A percentile compares a stretch with the other conserved stretches of the same genome.
These are phyloP conservation scores for Carex parvula DNA, from an alignment of 176 grass and related monocot species.

Conservation along the genomic window DNA sequence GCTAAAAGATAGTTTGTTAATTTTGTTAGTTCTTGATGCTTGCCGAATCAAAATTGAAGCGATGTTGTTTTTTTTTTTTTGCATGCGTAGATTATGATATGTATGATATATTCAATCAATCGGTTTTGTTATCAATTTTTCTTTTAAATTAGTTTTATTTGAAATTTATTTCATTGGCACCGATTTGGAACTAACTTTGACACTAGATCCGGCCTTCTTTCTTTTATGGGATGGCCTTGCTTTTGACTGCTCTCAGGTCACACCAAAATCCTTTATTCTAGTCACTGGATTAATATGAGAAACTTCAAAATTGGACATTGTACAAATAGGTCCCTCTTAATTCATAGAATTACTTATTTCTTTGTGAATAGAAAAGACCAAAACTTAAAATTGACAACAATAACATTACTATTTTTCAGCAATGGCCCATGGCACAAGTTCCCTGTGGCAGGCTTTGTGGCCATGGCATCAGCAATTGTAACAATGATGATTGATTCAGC, in stretches of 20 bases:
- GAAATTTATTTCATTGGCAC: not conserved
- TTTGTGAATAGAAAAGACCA: not conserved
- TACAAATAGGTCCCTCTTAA: not conserved
- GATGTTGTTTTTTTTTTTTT: not conserved
- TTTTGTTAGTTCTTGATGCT: not conserved
- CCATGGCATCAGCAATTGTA: slow-evolving; percentile 65
- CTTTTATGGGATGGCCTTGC: not conserved
- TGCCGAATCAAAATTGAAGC: not conserved
- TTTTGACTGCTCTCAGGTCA: not conserved
- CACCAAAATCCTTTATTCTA: not conserved
- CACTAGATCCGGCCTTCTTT: not conserved
- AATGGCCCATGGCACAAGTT: slow-evolving; percentile 33
- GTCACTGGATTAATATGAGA: not conserved
- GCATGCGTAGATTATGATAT: not conserved
- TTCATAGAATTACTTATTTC: slow-evolving; percentile 7
- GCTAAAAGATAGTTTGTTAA: not conserved
- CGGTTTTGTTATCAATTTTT: not conserved
- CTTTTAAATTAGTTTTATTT: not conserved
- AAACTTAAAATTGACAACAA: not conserved
- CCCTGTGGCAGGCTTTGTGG: slow-evolving; percentile 69
- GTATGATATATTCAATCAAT: not conserved
- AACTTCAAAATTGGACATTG: not conserved
- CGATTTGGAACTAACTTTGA: not conserved
- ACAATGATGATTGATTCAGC: slow-evolving; percentile 94
- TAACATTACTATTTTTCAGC: not conserved